Conservation (phyloP, 2,329 filamentous ascomycete species). For the Byssothecium circinans region DNA sequence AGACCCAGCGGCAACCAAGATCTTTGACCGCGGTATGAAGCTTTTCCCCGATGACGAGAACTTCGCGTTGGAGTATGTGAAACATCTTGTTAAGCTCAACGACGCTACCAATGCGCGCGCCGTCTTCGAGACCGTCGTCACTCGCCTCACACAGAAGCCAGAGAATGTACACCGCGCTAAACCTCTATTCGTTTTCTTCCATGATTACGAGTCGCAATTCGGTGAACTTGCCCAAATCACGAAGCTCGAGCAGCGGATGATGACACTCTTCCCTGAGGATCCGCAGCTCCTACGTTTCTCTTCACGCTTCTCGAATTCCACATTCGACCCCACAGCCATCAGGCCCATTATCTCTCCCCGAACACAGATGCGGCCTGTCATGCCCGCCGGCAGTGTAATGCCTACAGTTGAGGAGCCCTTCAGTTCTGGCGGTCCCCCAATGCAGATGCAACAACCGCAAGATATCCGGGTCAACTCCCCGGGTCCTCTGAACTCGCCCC, state of each 20-base stretch:
- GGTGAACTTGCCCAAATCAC: conserved; percentile 89
- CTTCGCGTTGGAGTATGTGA: conserved; percentile 94
- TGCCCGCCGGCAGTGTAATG: conserved; percentile 25
- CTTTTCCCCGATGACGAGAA: conserved; percentile 91
- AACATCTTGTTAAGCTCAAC: conserved; percentile 88
- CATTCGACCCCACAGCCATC: conserved; percentile 80
- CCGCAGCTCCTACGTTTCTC: conserved; percentile 74
- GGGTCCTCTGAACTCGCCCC: conserved; percentile 34
- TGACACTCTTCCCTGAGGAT: conserved; percentile 88
- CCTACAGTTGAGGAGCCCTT: conserved; percentile 35
- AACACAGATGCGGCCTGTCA: conserved; percentile 66
- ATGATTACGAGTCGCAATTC: conserved; percentile 92
- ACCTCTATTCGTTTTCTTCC: conserved; percentile 85
- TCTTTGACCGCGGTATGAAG: conserved; percentile 91
- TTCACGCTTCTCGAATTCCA: conserved; percentile 66
- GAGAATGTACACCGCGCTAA: conserved; percentile 76
- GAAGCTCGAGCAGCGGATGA: conserved; percentile 90
- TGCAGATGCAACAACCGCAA: conserved; percentile 20
- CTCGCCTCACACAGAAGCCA: conserved; percentile 74
- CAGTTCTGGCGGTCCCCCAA: conserved; percentile 18
- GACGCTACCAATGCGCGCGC: conserved; percentile 94
- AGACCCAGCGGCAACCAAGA: conserved; percentile 87
- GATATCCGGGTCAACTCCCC: conserved; percentile 28
- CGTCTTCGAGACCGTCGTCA: conserved; percentile 93
- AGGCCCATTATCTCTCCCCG: conserved; percentile 80